Evolutionary conservation across 345 rosid genomes (phyloP).

Genomic region (Geranium brycei): DNA sequence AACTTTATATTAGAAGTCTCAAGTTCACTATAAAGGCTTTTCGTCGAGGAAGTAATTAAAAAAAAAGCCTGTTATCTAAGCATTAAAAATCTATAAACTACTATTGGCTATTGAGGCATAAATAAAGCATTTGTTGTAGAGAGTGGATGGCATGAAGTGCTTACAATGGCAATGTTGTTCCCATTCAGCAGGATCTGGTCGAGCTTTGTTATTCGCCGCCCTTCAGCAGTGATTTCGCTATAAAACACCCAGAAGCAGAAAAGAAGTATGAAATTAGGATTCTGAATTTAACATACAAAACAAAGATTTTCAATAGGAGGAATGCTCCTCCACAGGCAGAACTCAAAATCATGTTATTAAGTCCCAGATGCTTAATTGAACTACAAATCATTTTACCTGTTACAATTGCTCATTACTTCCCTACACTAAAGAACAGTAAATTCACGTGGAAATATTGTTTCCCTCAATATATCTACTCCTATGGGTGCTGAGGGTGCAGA

Average conservation of each 20-base stretch:
- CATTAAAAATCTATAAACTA: neutral
- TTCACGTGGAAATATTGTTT: neutral
- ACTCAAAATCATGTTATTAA: too few species aligned
- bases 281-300: neutral
- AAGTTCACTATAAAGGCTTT: too few species aligned
- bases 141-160: constrained; percentile 13
- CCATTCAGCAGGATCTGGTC: constrained; percentile 92
- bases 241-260: constrained; percentile 7
- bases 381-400: too few species aligned
- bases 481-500: neutral
- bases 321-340: neutral
- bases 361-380: too few species aligned
- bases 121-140: neutral
- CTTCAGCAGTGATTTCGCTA: constrained; percentile 91
- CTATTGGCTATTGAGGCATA: too few species aligned
- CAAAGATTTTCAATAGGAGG: neutral
- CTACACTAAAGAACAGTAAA: neutral
- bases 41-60: too few species aligned
- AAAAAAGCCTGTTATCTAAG: too few species aligned
- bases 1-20: too few species aligned
- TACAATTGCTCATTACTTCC: neutral
- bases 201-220: constrained; percentile 81
- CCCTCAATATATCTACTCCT: neutral
- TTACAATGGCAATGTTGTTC: constrained; percentile 88
- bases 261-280: neutral